Evolutionary conservation across 768 basidiomycete species (phyloP).

Genomic region (Amanita brunnescens): DNA sequence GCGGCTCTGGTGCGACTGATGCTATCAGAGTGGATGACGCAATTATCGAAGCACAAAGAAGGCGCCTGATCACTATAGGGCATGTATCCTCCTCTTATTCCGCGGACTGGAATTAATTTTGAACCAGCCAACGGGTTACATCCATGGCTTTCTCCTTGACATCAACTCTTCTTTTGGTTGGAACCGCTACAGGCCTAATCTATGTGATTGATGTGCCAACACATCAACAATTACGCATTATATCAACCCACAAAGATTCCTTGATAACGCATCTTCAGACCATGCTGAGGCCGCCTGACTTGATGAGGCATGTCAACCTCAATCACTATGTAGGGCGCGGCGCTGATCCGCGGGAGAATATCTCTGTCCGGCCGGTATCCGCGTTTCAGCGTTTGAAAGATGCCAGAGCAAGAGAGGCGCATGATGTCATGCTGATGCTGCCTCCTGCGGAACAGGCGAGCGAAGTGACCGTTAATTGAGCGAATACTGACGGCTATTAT

Average conservation of each 20-base stretch:
- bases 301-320: constrained; percentile 72
- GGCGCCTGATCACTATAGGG: constrained; percentile 66
- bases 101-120: constrained; percentile 1
- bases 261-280: constrained; percentile 68
- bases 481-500: constrained; percentile 9
- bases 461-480: constrained; percentile 3
- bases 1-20: constrained; percentile 64
- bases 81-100: constrained; percentile 23
- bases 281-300: constrained; percentile 80
- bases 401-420: constrained; percentile 52
- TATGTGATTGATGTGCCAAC: constrained; percentile 84
- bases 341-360: constrained; percentile 41
- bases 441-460: constrained; percentile 38
- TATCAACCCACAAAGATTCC: constrained; percentile 60
- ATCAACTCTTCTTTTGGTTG: constrained; percentile 70
- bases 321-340: constrained; percentile 31
- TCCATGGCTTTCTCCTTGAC: constrained; percentile 71
- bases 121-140: constrained; percentile 61
- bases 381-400: constrained; percentile 73
- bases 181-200: constrained; percentile 65
- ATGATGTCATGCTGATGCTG: constrained; percentile 61
- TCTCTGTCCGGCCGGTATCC: constrained; percentile 57
- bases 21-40: constrained; percentile 61
- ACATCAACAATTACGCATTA: constrained; percentile 79
- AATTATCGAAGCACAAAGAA: constrained; percentile 35